phyloP scores from a whole-genome alignment of 345 rosid species.

The Murraya paniculata region DNA sequence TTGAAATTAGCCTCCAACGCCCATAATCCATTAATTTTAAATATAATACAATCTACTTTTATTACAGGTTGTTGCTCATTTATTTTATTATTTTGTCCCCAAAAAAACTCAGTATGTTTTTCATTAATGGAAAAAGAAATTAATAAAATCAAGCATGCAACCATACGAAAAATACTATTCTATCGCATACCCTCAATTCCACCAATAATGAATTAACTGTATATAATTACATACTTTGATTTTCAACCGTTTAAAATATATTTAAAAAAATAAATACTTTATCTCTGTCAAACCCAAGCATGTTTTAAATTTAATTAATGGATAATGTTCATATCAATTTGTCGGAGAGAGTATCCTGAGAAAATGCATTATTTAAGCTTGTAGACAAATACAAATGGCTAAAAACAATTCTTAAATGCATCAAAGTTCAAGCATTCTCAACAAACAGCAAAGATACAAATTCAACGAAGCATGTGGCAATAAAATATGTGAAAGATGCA shows the following conservation, averaged over 20 bases:
- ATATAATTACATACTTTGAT: too few relatives aligned
- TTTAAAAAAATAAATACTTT: too few relatives aligned
- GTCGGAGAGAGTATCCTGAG: not conserved
- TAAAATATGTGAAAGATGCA: slow-evolving; percentile 10
- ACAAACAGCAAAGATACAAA: slow-evolving; percentile 48
- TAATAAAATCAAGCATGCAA: too few relatives aligned
- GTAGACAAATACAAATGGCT: slow-evolving; percentile 6
- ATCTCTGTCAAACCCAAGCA: not conserved
- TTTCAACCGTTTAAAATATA: too few relatives aligned
- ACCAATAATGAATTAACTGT: too few relatives aligned
- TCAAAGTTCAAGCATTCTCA: slow-evolving; percentile 44
- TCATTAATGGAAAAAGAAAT: too few relatives aligned
- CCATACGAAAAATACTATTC: too few relatives aligned
- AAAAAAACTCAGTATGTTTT: too few relatives aligned
- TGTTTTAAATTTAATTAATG: not conserved
- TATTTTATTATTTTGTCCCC: not conserved
- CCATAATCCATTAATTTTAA: not conserved
- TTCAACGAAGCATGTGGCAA: slow-evolving; percentile 11
- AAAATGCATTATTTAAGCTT: not conserved
- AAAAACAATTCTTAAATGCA: slow-evolving; percentile 30
- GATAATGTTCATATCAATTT: not conserved
- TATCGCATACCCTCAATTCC: too few relatives aligned
- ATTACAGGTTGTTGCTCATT: too few relatives aligned
- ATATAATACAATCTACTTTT: too few relatives aligned
- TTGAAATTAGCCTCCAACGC: not conserved